Evolutionary conservation across 192 early-diverging fungal species (phyloP).

Genomic region (Backusella macrospora): DNA sequence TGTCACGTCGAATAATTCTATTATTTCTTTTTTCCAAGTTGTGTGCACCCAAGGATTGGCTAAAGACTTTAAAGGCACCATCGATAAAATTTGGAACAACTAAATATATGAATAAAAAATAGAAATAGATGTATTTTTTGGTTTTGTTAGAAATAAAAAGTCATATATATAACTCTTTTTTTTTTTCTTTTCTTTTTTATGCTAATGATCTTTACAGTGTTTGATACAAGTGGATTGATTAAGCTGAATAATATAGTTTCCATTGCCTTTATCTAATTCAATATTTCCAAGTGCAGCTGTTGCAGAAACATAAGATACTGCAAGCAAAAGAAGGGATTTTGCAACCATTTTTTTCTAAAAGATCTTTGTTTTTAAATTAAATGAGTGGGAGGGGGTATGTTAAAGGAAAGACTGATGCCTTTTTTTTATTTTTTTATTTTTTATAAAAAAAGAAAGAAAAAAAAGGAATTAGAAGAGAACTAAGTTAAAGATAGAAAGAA

Average conservation of each 20-base stretch:
- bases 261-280: constrained; percentile 5
- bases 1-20: constrained; percentile 21
- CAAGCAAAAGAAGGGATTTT: constrained; percentile 15
- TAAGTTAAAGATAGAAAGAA: not conserved
- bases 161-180: too few species aligned
- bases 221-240: constrained; percentile 20
- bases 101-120: not conserved
- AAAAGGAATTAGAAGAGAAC: not conserved
- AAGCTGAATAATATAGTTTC: constrained; percentile 22
- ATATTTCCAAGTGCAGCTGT: not conserved
- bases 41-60: constrained; percentile 2
- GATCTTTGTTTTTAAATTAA: not conserved
- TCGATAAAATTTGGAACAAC: constrained; percentile 26
- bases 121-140: too few species aligned
- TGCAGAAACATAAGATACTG: constrained; percentile 14
- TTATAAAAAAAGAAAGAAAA: constrained; percentile 14
- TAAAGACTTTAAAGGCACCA: constrained; percentile 14
- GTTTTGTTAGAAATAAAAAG: too few species aligned
- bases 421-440: not conserved
- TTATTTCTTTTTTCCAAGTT: constrained; percentile 12
- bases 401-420: not conserved
- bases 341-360: constrained; percentile 6
- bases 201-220: constrained; percentile 6
- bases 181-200: not conserved
- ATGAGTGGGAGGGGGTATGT: not conserved